Base-by-base conservation (phyloP, 176 grass and related monocot genomes). In the Oryza meyeriana region DNA sequence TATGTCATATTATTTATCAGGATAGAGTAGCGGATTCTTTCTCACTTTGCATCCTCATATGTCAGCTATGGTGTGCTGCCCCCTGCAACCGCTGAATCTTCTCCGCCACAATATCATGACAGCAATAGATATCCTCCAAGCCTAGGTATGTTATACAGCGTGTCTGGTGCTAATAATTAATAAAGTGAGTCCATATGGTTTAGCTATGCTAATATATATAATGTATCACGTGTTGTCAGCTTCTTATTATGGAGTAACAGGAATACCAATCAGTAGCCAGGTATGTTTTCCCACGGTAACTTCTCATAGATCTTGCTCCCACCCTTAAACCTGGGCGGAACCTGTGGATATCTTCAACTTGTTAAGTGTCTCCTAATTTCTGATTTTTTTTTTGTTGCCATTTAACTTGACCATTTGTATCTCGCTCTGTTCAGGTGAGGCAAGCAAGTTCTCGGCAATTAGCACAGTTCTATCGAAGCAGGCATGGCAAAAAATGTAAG, bases 401-500 rank as follows among this genome's bases (percentile, higher is more conserved):
- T 61, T 0, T 11, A 61, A 74, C 39, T 34, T 61, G 34, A 47
- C 22, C 26, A 47, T 16, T 33, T 20, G 27, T 25, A 25, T 68
- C 55, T 80, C 50, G 9, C 31, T 70, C 61, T 24, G 16, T 84
- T 65, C 69, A 93, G 91, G 70, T 57, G 72, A 71, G 67, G 22
- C 78, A 93, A 76, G 83, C 73, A 47, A 25, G 57, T 71, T 57
- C 75, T 77, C 81, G 2, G 4, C 20, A 74, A 74, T 4, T 11
- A 40, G 71, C 38, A 6, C 40, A 31, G 69, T 26, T 68, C n/a
- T 29, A 85, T 48, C 66, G 78, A 70, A 85, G 61, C 73, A 75
- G 78, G 28, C 68, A 75, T 72, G 79, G 72, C 48, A 20, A 74
- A 41, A 87, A 73, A 85, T 93, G 88, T 85, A 88, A 72, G 78